Base-by-base conservation (phyloP, 805 yeast genomes). In the Danielia oregonensis region DNA sequence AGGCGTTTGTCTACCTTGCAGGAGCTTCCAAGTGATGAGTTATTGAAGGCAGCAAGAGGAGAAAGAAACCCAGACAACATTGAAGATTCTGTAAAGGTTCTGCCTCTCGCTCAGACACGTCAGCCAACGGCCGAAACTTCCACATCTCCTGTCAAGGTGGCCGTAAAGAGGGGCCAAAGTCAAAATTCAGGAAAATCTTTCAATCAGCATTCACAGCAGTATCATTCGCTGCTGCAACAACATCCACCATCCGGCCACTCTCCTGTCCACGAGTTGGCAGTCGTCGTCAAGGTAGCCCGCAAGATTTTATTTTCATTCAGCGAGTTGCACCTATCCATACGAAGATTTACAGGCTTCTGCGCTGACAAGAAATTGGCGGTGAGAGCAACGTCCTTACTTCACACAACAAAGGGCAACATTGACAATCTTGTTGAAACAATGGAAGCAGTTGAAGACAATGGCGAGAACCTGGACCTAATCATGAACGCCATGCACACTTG, bases 1-100 rank as follows among this genome's bases (percentile, higher is more conserved):
- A 68, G 80, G 47, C 65, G 87, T 40, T 55, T 82, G 25, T 79
- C 86, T 0, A 77, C 82, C 0, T 54, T 82, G 11, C 81, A 78
- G 8, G 88, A 82, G 39, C 43, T 46, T 10, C 72, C 72, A 4
- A 28, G 36, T 3, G 68, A 61, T 32, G 65, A 57, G 34, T n/a
- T n/a, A n/a, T n/a, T n/a, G n/a, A n/a, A n/a, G n/a, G n/a, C n/a
- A n/a, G n/a, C n/a, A n/a, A n/a, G n/a, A n/a, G 22, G 22, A 7
- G 6, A 9, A 9, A 19, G 22, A 9, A 9, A 14, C 6, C 23
- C 36, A 17, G 26, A 17, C 30, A 10, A 14, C 33, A 7, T 27
- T 22, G 9, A 14, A 12, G n/a, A 13, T 33, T 14, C 17, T 27
- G 7, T 33, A 28, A 10, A 28, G 27, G 9, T 9, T 19, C 9